A percentile compares a stretch with the other conserved stretches of the same genome.
Evolutionary conservation across 2,329 filamentous ascomycete genomes (phyloP).

Genomic region (Incumbomyces lentus): DNA sequence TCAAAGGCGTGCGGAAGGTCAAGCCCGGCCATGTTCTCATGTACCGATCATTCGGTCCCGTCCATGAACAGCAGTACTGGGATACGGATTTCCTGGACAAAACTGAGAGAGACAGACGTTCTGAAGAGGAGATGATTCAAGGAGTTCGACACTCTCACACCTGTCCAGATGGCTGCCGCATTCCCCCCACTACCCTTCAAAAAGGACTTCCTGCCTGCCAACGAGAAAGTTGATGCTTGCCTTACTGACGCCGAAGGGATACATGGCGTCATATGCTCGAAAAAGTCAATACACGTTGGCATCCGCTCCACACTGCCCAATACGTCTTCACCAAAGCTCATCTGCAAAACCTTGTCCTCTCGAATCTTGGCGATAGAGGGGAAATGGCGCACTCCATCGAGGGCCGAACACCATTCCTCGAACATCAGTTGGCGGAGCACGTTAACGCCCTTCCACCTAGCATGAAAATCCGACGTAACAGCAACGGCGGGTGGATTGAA

Average conservation of each 20-base stretch:
- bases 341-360: constrained; percentile 32
- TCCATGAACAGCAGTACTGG: constrained; percentile 41
- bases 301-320: constrained; percentile 31
- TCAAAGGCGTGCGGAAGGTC: constrained; percentile 39
- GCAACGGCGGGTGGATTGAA: constrained; percentile 28
- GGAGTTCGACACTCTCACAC: constrained; percentile 37
- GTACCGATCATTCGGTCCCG: constrained; percentile 28
- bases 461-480: constrained; percentile 27
- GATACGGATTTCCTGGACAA: constrained; percentile 45
- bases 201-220: constrained; percentile 24
- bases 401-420: constrained; percentile 24
- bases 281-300: constrained; percentile 28
- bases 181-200: constrained; percentile 26
- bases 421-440: constrained; percentile 26
- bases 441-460: constrained; percentile 24
- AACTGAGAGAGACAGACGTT: constrained; percentile 32
- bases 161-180: constrained; percentile 27
- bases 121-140: constrained; percentile 41
- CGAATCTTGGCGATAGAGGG: constrained; percentile 34
- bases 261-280: constrained; percentile 24
- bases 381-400: constrained; percentile 28
- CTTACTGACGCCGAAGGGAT: constrained; percentile 26
- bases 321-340: constrained; percentile 30
- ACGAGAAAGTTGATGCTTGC: constrained; percentile 24
- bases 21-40: constrained; percentile 36